Percentiles rank a stretch among this genome's conserved stretches.
Evolutionary conservation across 768 basidiomycete species (phyloP).

Genomic region (Serpula lacrymans): DNA sequence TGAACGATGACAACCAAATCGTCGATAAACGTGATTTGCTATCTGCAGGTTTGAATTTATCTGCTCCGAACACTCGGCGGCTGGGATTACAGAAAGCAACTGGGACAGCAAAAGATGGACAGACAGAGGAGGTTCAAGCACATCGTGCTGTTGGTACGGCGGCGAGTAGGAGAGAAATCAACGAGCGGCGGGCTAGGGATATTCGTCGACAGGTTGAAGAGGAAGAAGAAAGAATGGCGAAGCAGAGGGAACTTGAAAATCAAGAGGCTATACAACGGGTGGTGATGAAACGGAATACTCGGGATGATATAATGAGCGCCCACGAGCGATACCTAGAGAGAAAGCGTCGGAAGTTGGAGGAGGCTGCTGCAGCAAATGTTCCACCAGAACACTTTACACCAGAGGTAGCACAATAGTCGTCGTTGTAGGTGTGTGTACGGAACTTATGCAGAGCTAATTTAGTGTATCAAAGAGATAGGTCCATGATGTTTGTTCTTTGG

Average conservation of each 20-base stretch:
- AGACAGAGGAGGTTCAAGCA: constrained; percentile 34
- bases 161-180: constrained; percentile 76
- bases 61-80: constrained; percentile 74
- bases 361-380: constrained; percentile 13
- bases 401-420: too few species aligned
- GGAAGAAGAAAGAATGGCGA: constrained; percentile 57
- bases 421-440: too few species aligned
- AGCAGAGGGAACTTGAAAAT: constrained; percentile 57
- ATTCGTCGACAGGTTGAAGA: constrained; percentile 76
- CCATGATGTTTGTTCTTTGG: constrained; percentile 3
- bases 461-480: too few species aligned
- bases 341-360: constrained; percentile 74
- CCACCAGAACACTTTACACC: too few species aligned
- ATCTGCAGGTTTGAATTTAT: constrained; percentile 88
- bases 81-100: constrained; percentile 44
- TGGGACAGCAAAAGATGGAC: constrained; percentile 18
- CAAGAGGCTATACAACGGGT: constrained; percentile 63
- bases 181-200: constrained; percentile 76
- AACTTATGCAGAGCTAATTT: too few species aligned
- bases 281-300: constrained; percentile 73
- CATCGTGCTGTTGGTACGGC: constrained; percentile 85
- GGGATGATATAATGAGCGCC: constrained; percentile 69
- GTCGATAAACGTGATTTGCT: constrained; percentile 93
- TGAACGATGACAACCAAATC: constrained; percentile 97
- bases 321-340: constrained; percentile 72